Evolutionary conservation across 2,329 filamentous ascomycete species (phyloP).

Genomic region (Fusarium sp.): DNA sequence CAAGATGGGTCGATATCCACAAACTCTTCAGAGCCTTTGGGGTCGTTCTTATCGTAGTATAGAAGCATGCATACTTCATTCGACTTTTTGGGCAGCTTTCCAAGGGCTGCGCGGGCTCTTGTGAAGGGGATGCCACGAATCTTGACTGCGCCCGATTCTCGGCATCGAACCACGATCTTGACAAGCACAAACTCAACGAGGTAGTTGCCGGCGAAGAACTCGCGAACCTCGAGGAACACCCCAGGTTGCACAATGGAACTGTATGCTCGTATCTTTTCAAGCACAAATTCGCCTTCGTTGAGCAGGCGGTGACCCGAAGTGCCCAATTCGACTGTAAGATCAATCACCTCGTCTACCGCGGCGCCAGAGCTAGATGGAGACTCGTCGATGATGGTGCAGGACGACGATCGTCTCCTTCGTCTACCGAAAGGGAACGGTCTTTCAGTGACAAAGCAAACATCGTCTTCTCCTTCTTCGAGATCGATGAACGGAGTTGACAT

Average conservation of each 20-base stretch:
- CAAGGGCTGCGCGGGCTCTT: conserved; percentile 54
- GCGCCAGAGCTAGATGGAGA: background rate
- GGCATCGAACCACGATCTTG: conserved; percentile 57
- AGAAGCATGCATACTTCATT: conserved; percentile 62
- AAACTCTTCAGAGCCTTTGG: conserved; percentile 48
- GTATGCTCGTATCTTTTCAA: conserved; percentile 35
- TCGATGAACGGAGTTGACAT: conserved; percentile 28
- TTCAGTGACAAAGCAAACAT: conserved; percentile 38
- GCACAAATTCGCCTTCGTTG: conserved; percentile 41
- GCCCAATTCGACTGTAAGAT: conserved; percentile 51
- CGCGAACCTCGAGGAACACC: conserved; percentile 50
- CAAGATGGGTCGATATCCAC: conserved; percentile 59
- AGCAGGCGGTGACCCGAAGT: conserved; percentile 27
- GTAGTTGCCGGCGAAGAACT: conserved; percentile 42
- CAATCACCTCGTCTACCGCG: conserved; percentile 49
- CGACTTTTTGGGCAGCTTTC: conserved; percentile 56
- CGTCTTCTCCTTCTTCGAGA: conserved; percentile 23
- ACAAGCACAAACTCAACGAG: conserved; percentile 59
- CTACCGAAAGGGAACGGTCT: conserved; percentile 1
- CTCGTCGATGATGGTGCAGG: conserved; percentile 44
- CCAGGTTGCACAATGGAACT: conserved; percentile 38
- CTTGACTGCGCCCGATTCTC: conserved; percentile 32
- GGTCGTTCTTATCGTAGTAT: conserved; percentile 56
- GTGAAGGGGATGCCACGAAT: conserved; percentile 59
- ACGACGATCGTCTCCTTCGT: conserved; percentile 31